phyloP scores from a whole-genome alignment of 2,329 filamentous ascomycete species.

The Elsinoe batatas region DNA sequence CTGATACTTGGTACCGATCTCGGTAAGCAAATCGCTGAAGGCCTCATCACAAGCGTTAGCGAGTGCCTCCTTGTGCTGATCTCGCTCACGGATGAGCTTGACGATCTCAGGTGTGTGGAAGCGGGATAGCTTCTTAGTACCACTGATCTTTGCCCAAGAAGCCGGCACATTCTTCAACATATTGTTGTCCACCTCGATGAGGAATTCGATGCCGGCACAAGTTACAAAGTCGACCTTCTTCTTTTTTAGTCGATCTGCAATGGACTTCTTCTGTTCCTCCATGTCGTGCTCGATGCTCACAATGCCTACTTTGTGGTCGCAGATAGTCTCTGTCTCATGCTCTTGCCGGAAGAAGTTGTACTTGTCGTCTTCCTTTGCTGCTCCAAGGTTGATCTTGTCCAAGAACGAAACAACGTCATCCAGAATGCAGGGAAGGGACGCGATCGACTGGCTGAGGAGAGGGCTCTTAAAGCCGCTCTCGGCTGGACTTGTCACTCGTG shows the following conservation, averaged over 20 bases:
- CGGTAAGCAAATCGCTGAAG: constrained; percentile 59
- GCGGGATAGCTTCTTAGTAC: constrained; percentile 82
- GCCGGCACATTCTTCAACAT: constrained; percentile 81
- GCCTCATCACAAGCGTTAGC: constrained; percentile 84
- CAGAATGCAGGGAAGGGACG: constrained; percentile 65
- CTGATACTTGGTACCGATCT: constrained; percentile 78
- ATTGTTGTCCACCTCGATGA: constrained; percentile 81
- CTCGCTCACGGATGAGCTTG: constrained; percentile 70
- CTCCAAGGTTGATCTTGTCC: constrained; percentile 73
- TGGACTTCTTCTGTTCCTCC: constrained; percentile 61
- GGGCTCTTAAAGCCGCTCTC: constrained; percentile 64
- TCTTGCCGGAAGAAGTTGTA: constrained; percentile 86
- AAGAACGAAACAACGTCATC: constrained; percentile 64
- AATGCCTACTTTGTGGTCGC: constrained; percentile 84
- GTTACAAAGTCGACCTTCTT: constrained; percentile 68
- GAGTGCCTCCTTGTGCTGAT: constrained; percentile 89
- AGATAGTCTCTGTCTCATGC: constrained; percentile 80
- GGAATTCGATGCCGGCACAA: constrained; percentile 82
- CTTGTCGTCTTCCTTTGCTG: constrained; percentile 81
- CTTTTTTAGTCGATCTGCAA: constrained; percentile 62
- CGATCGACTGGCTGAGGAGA: constrained; percentile 61
- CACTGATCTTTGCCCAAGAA: constrained; percentile 88
- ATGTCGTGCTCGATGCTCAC: constrained; percentile 86
- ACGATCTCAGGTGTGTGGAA: constrained; percentile 93
- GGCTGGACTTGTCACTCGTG: constrained; percentile 51